phyloP scores from a whole-genome alignment of 768 basidiomycete species.

The Mycena indigotica region DNA sequence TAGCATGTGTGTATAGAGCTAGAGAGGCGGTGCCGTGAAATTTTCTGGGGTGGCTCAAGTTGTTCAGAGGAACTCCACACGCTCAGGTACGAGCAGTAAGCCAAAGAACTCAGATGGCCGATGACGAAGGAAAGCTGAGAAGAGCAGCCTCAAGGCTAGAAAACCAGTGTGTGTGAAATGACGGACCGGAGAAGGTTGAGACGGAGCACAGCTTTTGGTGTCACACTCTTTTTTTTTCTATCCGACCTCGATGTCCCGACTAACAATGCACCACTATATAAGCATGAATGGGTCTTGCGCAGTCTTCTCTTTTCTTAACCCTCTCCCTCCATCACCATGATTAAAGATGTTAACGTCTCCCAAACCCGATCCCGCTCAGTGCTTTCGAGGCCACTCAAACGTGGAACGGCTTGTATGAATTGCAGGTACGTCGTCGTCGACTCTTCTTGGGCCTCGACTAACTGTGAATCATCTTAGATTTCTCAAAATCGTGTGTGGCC shows the following conservation, averaged over 20 bases:
- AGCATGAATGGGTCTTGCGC: background rate
- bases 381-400: conserved; percentile 47
- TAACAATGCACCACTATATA: background rate
- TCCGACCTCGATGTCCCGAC: background rate
- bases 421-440: too few relatives aligned
- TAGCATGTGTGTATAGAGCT: background rate
- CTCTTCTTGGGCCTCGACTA: too few relatives aligned
- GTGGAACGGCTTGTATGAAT: conserved; percentile 58
- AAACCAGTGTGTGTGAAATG: background rate
- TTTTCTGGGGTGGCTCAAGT: background rate
- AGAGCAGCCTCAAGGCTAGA: too few relatives aligned
- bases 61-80: background rate
- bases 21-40: background rate
- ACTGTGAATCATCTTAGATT: too few relatives aligned
- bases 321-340: conserved; percentile 32
- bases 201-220: background rate
- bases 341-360: conserved; percentile 36
- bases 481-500: conserved; percentile 49
- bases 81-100: background rate
- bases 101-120: background rate
- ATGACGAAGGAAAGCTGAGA: too few relatives aligned
- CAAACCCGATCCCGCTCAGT: conserved; percentile 32
- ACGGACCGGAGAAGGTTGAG: background rate
- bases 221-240: background rate
- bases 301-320: background rate